Evolutionary conservation across 1,139 yeast genomes (phyloP), one percentile per base, ranked within the genome.

Genomic region (Yamadazyma mexicana): DNA sequence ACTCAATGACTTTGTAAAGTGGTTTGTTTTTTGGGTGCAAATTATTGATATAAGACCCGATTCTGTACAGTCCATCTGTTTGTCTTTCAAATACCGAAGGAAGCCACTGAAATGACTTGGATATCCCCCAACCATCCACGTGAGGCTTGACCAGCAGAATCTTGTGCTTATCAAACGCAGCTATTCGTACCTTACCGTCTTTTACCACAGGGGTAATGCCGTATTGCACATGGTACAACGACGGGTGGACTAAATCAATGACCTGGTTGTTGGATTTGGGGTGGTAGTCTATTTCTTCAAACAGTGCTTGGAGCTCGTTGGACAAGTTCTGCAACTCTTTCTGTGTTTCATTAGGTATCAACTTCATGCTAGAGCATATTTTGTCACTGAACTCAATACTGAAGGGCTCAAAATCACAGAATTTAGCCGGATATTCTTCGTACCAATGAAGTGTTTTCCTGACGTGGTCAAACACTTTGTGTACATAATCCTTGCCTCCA

Each of bases 171-270:
- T 34, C 36, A 34, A 40, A 55, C 28, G 52, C 34, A 1, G 40
- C 47, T 5, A 52, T 44, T 30, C 40, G 38, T 10, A 43, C 31
- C 8, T 40, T 28, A 7, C 43, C 46, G 14, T 40, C 44, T 5
- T 27, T 39, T 1, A 46, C 33, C 11, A 61, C 43, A 1, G 66
- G 63, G 3, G 73, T 64, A 9, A 41, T 52, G 0, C 65, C 69
- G 38, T 66, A 70, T 34, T 56, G 61, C 7, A 69, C 47, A 0
- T 72, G 72, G 42, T 59, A 70, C 36, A 71, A 53, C n/a, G 75
- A 69, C 10, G 76, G 76, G 44, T 70, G 75, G 4, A 70, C 73
- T 26, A 71, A 54, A 46, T 70, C 75, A 18, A 68, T 51, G 3
- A 70, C 75, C 39, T 61, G 61, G 12, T 65, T 51, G 35, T 62